These are phyloP conservation scores for Lepiota venenata DNA, from an alignment of 768 basidiomycete genomes.

Conservation along the genomic window DNA sequence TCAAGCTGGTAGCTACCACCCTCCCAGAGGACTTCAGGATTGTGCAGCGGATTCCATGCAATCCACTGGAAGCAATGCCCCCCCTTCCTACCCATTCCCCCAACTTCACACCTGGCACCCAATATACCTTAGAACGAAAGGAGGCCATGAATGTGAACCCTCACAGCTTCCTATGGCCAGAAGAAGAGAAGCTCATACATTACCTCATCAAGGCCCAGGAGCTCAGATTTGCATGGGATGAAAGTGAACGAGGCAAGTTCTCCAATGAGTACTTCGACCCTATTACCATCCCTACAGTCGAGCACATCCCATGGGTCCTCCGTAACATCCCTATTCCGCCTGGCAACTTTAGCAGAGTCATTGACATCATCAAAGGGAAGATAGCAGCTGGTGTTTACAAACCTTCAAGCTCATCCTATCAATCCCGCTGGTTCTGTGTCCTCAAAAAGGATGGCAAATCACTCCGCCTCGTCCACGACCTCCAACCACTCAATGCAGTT, in stretches of 20 bases:
- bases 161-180: conserved; percentile 28
- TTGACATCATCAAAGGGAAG: conserved; percentile 23
- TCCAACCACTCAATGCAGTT: conserved; percentile 18
- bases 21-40: conserved; percentile 31
- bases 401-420: conserved; percentile 11
- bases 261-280: conserved; percentile 21
- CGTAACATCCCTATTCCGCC: conserved; percentile 30
- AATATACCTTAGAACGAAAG: conserved; percentile 23
- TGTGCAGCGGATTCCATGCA: conserved; percentile 23
- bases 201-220: conserved; percentile 29
- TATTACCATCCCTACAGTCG: conserved; percentile 22
- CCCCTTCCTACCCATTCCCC: conserved; percentile 25
- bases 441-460: conserved; percentile 17
- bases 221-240: conserved; percentile 28
- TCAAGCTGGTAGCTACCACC: conserved; percentile 30
- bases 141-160: conserved; percentile 22
- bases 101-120: conserved; percentile 25
- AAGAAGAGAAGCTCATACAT: conserved; percentile 31
- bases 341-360: conserved; percentile 22
- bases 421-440: conserved; percentile 17
- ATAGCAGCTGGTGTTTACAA: conserved; percentile 11
- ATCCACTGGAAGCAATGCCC: conserved; percentile 29
- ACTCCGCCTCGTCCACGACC: conserved; percentile 16
- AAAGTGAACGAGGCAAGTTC: conserved; percentile 26
- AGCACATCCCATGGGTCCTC: conserved; percentile 28